phyloP scores from a whole-genome alignment of 1,139 yeast genomes.

The Yarrowia galli region DNA sequence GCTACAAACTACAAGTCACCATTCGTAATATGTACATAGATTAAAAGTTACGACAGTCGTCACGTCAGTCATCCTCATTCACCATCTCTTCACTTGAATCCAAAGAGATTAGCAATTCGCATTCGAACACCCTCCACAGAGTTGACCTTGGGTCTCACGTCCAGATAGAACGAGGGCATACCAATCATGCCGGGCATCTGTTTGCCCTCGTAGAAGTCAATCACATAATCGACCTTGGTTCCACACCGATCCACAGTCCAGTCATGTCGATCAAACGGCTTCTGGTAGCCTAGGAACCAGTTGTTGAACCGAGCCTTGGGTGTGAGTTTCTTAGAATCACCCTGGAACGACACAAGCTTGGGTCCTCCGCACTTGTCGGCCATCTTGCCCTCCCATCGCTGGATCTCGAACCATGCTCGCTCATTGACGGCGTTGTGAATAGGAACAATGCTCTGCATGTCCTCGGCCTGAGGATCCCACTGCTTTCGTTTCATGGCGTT shows the following conservation, averaged over 20 bases:
- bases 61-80: neutral
- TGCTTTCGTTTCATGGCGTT: slow-evolving; percentile 93
- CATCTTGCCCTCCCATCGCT: slow-evolving; percentile 82
- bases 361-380: slow-evolving; percentile 75
- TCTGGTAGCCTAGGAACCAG: slow-evolving; percentile 64
- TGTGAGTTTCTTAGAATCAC: slow-evolving; percentile 82
- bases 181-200: slow-evolving; percentile 57
- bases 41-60: neutral
- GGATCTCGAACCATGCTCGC: slow-evolving; percentile 85
- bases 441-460: slow-evolving; percentile 92
- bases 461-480: slow-evolving; percentile 81
- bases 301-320: slow-evolving; percentile 87
- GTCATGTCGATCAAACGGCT: slow-evolving; percentile 96
- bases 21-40: slow-evolving; percentile 8
- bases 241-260: slow-evolving; percentile 95
- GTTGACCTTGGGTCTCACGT: slow-evolving; percentile 90
- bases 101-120: slow-evolving; percentile 67
- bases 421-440: slow-evolving; percentile 95
- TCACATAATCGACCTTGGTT: slow-evolving; percentile 80
- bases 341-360: slow-evolving; percentile 83
- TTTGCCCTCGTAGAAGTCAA: slow-evolving; percentile 83
- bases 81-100: slow-evolving; percentile 51
- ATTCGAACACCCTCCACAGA: slow-evolving; percentile 78
- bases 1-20: too few species aligned
- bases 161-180: slow-evolving; percentile 74